These are phyloP conservation scores for Exophiala oligosperma DNA, from an alignment of 2,329 filamentous ascomycete genomes.

Conservation along the genomic window DNA sequence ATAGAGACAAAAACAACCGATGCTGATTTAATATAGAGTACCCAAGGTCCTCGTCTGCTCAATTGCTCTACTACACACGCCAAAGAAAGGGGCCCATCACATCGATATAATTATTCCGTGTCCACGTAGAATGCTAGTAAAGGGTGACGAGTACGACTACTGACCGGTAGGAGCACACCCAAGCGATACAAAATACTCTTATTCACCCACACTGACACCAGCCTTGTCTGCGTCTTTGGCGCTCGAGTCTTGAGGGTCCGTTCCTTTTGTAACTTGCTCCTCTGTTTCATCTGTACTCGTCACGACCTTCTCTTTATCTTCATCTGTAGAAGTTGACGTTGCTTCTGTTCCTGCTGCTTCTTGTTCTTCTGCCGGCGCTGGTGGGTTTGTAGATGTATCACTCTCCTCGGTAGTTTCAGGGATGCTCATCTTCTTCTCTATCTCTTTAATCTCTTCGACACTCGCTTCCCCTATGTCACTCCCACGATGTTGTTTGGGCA, in stretches of 20 bases:
- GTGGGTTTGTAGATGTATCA: slow-evolving; percentile 15
- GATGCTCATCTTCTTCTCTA: slow-evolving; percentile 34
- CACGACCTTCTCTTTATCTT: slow-evolving; percentile 17
- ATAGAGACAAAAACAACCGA: no score
- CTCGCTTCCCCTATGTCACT: slow-evolving; percentile 38
- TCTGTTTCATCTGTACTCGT: slow-evolving; percentile 21
- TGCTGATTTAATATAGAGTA: no score
- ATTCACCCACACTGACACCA: slow-evolving; percentile 31
- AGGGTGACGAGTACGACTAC: no score
- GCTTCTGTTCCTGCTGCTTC: no score
- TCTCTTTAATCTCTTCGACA: slow-evolving; percentile 29
- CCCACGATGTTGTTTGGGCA: slow-evolving; percentile 35
- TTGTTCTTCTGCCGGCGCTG: no score
- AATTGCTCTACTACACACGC: no score
- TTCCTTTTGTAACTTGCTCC: slow-evolving; percentile 16
- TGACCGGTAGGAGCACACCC: background rate
- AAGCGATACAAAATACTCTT: background rate
- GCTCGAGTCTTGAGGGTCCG: slow-evolving; percentile 26
- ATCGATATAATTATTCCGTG: no score
- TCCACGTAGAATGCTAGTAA: no score
- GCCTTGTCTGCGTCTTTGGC: slow-evolving; percentile 29
- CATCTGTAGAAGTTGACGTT: background rate
- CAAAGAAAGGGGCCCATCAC: no score
- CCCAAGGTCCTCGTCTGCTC: no score
- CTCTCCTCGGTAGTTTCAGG: slow-evolving; percentile 27